Conservation (phyloP, 2,329 filamentous ascomycete species). For the Xylariaceae sp. region DNA sequence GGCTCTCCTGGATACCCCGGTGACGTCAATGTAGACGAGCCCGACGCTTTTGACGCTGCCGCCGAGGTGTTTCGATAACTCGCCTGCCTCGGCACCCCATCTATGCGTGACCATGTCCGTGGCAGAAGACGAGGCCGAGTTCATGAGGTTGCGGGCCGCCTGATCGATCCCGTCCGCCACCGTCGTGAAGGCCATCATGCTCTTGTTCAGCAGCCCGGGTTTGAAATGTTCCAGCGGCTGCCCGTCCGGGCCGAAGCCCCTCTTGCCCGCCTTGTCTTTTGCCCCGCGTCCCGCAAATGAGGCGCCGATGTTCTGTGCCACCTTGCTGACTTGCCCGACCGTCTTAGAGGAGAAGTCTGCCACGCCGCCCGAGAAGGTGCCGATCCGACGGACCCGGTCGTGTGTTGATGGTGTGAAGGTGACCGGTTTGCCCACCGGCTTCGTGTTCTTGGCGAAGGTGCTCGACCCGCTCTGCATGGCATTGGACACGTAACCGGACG, state of each 20-base stretch:
- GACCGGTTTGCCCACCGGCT: constrained; percentile 71
- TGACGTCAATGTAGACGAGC: constrained; percentile 93
- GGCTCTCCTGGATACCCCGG: constrained; percentile 81
- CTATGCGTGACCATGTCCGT: constrained; percentile 81
- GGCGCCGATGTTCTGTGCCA: constrained; percentile 87
- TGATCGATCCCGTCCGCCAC: constrained; percentile 91
- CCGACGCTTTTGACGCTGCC: constrained; percentile 93
- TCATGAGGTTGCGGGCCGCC: constrained; percentile 70
- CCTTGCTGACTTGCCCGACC: constrained; percentile 71
- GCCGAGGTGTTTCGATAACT: constrained; percentile 66
- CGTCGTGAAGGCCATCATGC: constrained; percentile 91
- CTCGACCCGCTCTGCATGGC: constrained; percentile 72
- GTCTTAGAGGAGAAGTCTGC: constrained; percentile 78
- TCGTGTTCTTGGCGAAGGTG: constrained; percentile 70
- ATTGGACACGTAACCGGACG: constrained; percentile 71
- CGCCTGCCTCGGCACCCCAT: constrained; percentile 79
- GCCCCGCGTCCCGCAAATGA: constrained; percentile 56
- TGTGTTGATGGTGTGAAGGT: constrained; percentile 84
- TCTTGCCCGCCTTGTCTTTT: constrained; percentile 42
- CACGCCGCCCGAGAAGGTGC: constrained; percentile 73
- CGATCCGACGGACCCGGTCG: constrained; percentile 77
- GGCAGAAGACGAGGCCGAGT: constrained; percentile 67
- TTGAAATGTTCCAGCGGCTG: constrained; percentile 62
- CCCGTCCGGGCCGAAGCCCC: constrained; percentile 63
- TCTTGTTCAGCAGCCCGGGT: constrained; percentile 90